These are phyloP conservation scores for Diddensiella caesifluorescens DNA, from an alignment of 805 yeast genomes.

Conservation along the genomic window DNA sequence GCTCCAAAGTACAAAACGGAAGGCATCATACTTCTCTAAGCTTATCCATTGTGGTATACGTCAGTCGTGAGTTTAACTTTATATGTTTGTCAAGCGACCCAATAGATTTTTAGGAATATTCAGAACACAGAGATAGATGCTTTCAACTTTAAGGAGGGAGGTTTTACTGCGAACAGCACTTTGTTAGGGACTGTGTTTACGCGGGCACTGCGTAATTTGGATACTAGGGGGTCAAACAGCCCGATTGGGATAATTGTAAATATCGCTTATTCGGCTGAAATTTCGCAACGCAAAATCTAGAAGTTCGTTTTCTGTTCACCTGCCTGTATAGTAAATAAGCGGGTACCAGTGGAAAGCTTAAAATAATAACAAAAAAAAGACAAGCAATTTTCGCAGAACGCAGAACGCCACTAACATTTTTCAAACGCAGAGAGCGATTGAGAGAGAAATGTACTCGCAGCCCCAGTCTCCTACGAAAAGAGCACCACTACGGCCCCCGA, in stretches of 20 bases:
- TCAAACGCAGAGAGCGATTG: no score
- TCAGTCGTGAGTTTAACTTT: no score
- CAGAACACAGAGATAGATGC: no score
- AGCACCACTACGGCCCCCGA: conserved; percentile 4
- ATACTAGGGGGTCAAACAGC: no score
- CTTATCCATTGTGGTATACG: conserved; percentile 48
- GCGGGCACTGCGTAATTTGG: no score
- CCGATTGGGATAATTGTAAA: not conserved
- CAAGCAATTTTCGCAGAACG: not conserved
- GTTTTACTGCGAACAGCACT: no score
- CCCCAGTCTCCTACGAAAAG: conserved; percentile 1
- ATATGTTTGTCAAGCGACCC: no score
- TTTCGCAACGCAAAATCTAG: not conserved
- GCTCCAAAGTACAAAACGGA: no score
- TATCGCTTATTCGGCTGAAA: not conserved
- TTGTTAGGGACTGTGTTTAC: no score
- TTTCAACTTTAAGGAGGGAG: no score
- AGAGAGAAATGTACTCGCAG: conserved; percentile 1
- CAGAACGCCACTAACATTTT: not conserved
- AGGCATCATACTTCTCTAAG: conserved; percentile 42
- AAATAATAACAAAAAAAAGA: not conserved
- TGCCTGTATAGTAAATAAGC: not conserved
- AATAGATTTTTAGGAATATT: no score
- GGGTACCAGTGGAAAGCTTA: not conserved
- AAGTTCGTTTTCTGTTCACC: not conserved